Conservation (phyloP, 768 basidiomycete species). For the Trametes cubensis region DNA sequence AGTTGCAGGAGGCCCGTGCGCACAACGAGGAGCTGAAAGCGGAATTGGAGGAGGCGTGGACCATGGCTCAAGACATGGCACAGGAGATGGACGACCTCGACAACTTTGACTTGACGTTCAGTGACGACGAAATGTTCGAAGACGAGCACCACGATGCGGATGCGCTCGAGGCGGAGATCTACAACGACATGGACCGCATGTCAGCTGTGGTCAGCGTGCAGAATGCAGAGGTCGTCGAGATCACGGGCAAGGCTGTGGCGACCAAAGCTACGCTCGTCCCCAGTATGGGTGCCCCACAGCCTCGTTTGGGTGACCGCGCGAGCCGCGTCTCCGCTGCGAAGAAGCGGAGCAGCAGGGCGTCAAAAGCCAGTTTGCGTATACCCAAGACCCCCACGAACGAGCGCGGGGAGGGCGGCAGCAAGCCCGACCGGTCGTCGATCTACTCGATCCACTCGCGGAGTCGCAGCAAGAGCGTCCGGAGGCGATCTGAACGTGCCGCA, state of each 20-base stretch:
- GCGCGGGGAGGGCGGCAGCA: conserved; percentile 3
- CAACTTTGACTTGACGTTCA: conserved; percentile 28
- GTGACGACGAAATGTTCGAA: conserved; percentile 20
- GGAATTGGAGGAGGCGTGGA: conserved; percentile 82
- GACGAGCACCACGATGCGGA: conserved; percentile 20
- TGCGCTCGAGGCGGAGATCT: conserved; percentile 31
- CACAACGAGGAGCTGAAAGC: conserved; percentile 61
- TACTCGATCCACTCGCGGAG: conserved; percentile 24
- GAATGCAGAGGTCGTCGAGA: conserved; percentile 39
- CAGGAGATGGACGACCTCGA: conserved; percentile 70
- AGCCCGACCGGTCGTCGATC: conserved; percentile 22
- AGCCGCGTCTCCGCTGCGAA: conserved; percentile 65
- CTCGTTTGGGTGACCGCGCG: conserved; percentile 39
- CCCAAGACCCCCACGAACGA: conserved; percentile 40
- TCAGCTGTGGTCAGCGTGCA: conserved; percentile 26
- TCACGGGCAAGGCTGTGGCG: conserved; percentile 43
- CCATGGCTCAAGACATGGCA: conserved; percentile 72
- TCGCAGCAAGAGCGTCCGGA: conserved; percentile 30
- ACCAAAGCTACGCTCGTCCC: conserved; percentile 39
- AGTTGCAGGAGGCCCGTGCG: conserved; percentile 51
- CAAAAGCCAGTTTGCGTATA: conserved; percentile 68
- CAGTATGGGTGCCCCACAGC: not conserved
- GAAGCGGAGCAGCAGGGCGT: conserved; percentile 62
- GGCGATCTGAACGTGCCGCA: conserved; percentile 10
- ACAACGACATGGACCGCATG: conserved; percentile 29